Evolutionary conservation across 345 rosid genomes (phyloP).

Genomic region (Murraya paniculata): DNA sequence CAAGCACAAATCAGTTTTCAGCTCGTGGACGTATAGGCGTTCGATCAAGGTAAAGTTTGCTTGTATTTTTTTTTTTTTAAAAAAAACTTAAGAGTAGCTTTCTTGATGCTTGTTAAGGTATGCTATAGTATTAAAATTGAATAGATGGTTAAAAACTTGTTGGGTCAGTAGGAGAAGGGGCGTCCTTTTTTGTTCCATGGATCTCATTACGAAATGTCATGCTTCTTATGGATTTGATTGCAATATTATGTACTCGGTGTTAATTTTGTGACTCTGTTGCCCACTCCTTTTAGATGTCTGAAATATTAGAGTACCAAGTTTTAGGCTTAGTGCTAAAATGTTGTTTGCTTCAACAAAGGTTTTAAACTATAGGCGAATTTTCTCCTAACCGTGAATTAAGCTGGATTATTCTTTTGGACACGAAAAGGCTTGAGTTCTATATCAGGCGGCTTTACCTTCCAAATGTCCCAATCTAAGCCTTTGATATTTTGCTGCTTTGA

Average conservation of each 20-base stretch:
- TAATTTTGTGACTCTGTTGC: background rate
- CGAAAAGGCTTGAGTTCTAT: background rate
- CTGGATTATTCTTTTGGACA: background rate
- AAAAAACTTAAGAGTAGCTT: background rate
- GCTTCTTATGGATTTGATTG: background rate
- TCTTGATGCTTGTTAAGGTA: background rate
- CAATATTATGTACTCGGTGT: background rate
- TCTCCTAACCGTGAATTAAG: background rate
- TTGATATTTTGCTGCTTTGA: background rate
- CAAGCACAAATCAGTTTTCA: constrained; percentile 76
- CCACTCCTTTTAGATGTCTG: background rate
- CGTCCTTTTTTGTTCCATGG: background rate
- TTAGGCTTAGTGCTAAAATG: background rate
- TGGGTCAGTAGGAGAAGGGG: background rate
- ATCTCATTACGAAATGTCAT: background rate
- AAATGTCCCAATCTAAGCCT: background rate
- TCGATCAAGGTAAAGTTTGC: constrained; percentile 66
- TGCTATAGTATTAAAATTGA: background rate
- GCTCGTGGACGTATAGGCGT: constrained; percentile 90
- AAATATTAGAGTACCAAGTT: background rate
- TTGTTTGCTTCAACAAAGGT: background rate
- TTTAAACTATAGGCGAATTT: background rate
- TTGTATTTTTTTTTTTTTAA: background rate
- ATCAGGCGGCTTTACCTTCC: background rate
- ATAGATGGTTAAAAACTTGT: background rate